phyloP scores from a whole-genome alignment of 345 rosid species.

The Durio zibethinus region DNA sequence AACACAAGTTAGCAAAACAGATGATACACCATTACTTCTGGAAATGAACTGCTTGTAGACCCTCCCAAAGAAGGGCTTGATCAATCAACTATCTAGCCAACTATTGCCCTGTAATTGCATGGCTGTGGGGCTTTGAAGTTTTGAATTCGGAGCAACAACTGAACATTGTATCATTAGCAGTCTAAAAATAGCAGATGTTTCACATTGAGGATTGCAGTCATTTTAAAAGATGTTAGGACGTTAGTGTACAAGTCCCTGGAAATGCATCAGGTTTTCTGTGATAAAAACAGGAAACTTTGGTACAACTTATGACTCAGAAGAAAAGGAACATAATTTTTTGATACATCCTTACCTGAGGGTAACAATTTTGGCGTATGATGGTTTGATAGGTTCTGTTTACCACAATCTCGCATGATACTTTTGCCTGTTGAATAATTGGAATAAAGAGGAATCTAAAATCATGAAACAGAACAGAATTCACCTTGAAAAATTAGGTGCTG shows the following conservation, averaged over 20 bases:
- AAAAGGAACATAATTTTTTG: not conserved
- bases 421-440: not conserved
- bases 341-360: not conserved
- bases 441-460: not conserved
- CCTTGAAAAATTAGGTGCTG: not conserved
- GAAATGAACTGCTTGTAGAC: no score
- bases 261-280: not conserved
- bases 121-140: no score
- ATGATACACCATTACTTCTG: no score
- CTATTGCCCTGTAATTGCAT: no score
- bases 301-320: not conserved
- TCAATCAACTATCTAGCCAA: no score
- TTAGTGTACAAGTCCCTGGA: not conserved
- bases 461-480: not conserved
- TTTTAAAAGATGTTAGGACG: not conserved
- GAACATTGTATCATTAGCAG: no score
- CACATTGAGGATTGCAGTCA: not conserved
- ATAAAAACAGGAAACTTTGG: not conserved
- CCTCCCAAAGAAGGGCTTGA: no score
- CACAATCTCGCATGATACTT: conserved; percentile 16
- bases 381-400: conserved; percentile 9
- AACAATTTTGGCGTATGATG: conserved; percentile 14
- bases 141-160: no score
- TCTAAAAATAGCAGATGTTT: no score
- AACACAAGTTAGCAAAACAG: no score